Conservation (phyloP, 805 yeast genomes). For the Pichia phayaonensis region DNA sequence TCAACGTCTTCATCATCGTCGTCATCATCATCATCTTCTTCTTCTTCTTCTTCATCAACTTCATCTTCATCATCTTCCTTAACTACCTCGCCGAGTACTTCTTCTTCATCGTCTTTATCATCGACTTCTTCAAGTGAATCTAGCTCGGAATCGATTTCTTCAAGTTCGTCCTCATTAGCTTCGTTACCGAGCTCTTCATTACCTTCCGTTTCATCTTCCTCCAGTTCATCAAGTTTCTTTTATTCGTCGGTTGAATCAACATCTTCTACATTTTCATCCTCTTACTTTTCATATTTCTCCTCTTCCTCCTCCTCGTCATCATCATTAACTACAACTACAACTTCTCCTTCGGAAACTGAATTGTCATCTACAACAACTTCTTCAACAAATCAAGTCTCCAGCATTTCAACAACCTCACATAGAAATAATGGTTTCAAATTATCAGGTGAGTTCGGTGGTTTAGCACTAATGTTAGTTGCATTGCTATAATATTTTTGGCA, state of each 20-base stretch:
- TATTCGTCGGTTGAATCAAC: neutral
- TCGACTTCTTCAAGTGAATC: neutral
- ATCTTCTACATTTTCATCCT: neutral
- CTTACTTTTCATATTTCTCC: neutral
- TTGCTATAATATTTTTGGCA: constrained; percentile 2
- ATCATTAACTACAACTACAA: neutral
- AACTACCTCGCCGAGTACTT: neutral
- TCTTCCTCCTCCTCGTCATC: neutral
- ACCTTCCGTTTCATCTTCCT: neutral
- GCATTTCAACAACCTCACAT: constrained; percentile 5
- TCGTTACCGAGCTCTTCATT: neutral
- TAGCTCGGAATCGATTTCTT: neutral
- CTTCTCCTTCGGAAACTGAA: neutral
- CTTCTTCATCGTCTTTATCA: neutral
- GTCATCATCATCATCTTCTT: neutral
- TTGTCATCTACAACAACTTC: neutral
- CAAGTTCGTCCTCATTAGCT: neutral
- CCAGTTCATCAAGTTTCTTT: neutral
- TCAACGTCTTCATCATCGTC: neutral
- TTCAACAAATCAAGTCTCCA: neutral
- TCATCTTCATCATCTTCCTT: neutral
- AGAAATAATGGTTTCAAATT: constrained; percentile 8
- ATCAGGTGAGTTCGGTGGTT: neutral
- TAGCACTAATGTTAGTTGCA: constrained; percentile 7
- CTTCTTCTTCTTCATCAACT: neutral